Evolutionary conservation across 345 rosid genomes (phyloP).

Genomic region (Pelargonium nanum): DNA sequence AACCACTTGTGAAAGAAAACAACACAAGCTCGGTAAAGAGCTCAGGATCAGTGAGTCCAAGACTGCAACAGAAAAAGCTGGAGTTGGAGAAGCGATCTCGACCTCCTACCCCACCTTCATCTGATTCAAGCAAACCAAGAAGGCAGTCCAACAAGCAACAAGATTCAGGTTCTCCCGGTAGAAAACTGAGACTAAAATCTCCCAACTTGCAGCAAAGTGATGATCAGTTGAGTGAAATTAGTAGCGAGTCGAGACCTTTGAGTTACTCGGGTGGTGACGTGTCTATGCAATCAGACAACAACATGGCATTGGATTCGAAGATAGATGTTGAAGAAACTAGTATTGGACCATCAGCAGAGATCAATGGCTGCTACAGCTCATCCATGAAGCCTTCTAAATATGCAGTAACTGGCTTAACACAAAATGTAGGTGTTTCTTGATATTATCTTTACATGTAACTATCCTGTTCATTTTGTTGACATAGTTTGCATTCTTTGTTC

Average conservation of each 20-base stretch:
- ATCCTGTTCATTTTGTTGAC: slow-evolving; percentile 10
- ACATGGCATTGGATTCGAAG: slow-evolving; percentile 20
- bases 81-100: slow-evolving; percentile 65
- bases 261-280: slow-evolving; percentile 47
- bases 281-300: slow-evolving; percentile 50
- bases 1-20: slow-evolving; percentile 38
- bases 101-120: slow-evolving; percentile 65
- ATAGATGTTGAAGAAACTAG: slow-evolving; percentile 26
- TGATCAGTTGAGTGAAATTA: slow-evolving; percentile 65
- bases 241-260: slow-evolving; percentile 57
- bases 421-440: slow-evolving; percentile 35
- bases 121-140: slow-evolving; percentile 53
- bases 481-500: slow-evolving; percentile 10
- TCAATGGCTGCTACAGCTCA: slow-evolving; percentile 31
- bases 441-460: slow-evolving; percentile 2
- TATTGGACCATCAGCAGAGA: slow-evolving; percentile 22
- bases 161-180: slow-evolving; percentile 53
- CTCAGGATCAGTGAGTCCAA: slow-evolving; percentile 67
- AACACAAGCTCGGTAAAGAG: slow-evolving; percentile 28
- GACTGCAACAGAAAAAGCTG: slow-evolving; percentile 66
- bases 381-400: slow-evolving; percentile 24
- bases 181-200: slow-evolving; percentile 39
- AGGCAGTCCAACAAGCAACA: slow-evolving; percentile 33
- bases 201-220: slow-evolving; percentile 37
- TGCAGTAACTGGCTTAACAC: slow-evolving; percentile 32